A percentile compares a stretch with the other conserved stretches of the same genome.
Conservation (phyloP, 2,329 filamentous ascomycete species). For the Colletotrichum agaves region DNA sequence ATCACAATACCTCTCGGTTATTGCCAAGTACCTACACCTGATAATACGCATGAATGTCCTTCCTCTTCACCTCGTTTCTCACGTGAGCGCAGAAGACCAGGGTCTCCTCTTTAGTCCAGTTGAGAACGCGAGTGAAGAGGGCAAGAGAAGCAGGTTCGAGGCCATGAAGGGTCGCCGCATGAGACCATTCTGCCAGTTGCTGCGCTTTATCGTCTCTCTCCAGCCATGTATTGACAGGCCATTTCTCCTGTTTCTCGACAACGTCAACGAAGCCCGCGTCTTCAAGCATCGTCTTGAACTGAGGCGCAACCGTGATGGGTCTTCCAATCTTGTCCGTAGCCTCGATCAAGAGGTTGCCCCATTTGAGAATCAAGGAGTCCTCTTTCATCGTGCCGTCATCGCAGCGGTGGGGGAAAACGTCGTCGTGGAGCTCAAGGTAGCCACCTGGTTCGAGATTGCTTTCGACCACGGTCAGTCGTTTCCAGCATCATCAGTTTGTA, state of each 20-base stretch:
- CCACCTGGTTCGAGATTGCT: background rate
- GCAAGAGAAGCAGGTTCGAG: conserved; percentile 47
- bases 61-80: conserved; percentile 46
- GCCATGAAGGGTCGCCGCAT: conserved; percentile 45
- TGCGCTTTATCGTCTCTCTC: conserved; percentile 59
- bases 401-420: background rate
- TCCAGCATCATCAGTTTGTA: too few relatives aligned
- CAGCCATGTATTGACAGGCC: conserved; percentile 64
- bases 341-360: background rate
- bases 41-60: conserved; percentile 50
- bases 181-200: conserved; percentile 52
- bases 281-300: conserved; percentile 52
- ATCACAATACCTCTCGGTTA: too few relatives aligned
- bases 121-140: conserved; percentile 47
- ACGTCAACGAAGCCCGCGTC: conserved; percentile 59
- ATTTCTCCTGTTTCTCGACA: conserved; percentile 55
- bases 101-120: conserved; percentile 47
- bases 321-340: background rate
- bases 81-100: conserved; percentile 48
- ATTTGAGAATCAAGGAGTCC: background rate
- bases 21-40: conserved; percentile 46
- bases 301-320: conserved; percentile 16
- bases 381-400: background rate
- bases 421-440: background rate
- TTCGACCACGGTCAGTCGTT: too few relatives aligned